Evolutionary conservation across 2,329 filamentous ascomycete species (phyloP), one percentile per base, ranked within the genome.

Genomic region (Colletotrichum musicola): DNA sequence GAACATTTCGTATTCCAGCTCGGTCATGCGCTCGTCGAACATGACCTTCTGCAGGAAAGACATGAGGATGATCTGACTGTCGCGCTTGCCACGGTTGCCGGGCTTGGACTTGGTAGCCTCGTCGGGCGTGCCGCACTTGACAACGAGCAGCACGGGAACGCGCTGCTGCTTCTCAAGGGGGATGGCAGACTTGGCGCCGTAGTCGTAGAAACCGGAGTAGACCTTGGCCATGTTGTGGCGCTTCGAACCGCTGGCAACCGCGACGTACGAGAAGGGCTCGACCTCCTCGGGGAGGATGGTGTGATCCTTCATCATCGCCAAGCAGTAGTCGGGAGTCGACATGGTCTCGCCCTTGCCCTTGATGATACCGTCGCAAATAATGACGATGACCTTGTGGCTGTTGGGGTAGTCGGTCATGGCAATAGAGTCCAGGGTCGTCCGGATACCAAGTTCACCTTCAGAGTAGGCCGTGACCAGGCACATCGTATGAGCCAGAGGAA

Each of bases 21-120:
- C 95, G 18, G 97, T 99, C 96, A 99, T 99, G 71, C 96, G 93
- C 82, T 99, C 97, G 79, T 99, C 96, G 76, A 99, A 99, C 96
- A 99, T 99, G 77, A 99, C 96, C 84, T 99, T 99, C 79, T 99
- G 96, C 74, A 99, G 84, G 87, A 99, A 99, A 5, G 95, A 98
- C 96, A 99, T 99, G 73, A 99, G 87, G 74, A 99, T 96, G 77
- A 99, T 98, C 81, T 99, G 96, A 84, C 94, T 97, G 86, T 99
- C 96, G 78, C 96, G 93, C 86, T 99, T 99, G 81, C 96, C 97
- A 82, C 96, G 90, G 82, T 99, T 99, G 75, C 96, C 96, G 13
- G 97, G 94, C 82, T 99, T 99, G 65, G 92, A 87, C 74, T 92
- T 92, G 47, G 81, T 85, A 38, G 89, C 87, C 82, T 99, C 96